Percentiles rank a stretch among this genome's conserved stretches.
Conservation (phyloP, 2,329 filamentous ascomycete genomes). For the Sporothrix euskadiensis region DNA sequence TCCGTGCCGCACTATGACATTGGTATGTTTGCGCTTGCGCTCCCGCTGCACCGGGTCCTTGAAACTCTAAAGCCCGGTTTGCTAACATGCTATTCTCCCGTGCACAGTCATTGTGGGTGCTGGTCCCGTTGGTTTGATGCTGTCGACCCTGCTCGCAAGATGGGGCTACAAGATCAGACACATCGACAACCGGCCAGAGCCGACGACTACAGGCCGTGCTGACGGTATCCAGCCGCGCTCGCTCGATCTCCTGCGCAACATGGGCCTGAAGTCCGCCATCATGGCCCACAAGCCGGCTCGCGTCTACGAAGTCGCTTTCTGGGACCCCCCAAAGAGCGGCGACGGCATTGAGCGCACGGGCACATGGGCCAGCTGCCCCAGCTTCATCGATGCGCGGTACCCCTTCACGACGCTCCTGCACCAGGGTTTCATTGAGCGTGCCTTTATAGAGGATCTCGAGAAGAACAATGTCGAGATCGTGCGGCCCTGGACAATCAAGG, state of each 20-base stretch:
- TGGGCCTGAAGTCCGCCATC: slow-evolving; percentile 83
- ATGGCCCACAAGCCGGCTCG: slow-evolving; percentile 87
- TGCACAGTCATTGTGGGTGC: slow-evolving; percentile 78
- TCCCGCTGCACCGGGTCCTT: background rate
- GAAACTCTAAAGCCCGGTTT: background rate
- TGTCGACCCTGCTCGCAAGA: slow-evolving; percentile 82
- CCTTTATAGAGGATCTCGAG: slow-evolving; percentile 66
- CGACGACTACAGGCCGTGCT: slow-evolving; percentile 80
- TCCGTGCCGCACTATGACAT: slow-evolving; percentile 28
- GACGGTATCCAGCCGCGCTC: slow-evolving; percentile 92
- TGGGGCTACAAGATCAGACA: slow-evolving; percentile 97
- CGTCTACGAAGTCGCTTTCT: slow-evolving; percentile 76
- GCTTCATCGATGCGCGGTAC: slow-evolving; percentile 73
- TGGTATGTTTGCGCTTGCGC: slow-evolving; percentile 17
- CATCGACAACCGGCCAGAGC: slow-evolving; percentile 85
- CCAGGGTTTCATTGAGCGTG: slow-evolving; percentile 69
- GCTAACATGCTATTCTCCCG: background rate
- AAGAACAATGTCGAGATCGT: slow-evolving; percentile 62
- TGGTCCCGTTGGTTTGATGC: slow-evolving; percentile 82
- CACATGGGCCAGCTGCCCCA: slow-evolving; percentile 84
- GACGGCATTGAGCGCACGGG: slow-evolving; percentile 65
- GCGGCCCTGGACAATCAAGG: slow-evolving; percentile 64
- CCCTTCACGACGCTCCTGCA: slow-evolving; percentile 71
- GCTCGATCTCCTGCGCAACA: slow-evolving; percentile 80
- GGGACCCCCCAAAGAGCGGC: slow-evolving; percentile 61